These are phyloP conservation scores for Raffaelea ambrosiae DNA, from an alignment of 2,329 filamentous ascomycete genomes.

Conservation along the genomic window DNA sequence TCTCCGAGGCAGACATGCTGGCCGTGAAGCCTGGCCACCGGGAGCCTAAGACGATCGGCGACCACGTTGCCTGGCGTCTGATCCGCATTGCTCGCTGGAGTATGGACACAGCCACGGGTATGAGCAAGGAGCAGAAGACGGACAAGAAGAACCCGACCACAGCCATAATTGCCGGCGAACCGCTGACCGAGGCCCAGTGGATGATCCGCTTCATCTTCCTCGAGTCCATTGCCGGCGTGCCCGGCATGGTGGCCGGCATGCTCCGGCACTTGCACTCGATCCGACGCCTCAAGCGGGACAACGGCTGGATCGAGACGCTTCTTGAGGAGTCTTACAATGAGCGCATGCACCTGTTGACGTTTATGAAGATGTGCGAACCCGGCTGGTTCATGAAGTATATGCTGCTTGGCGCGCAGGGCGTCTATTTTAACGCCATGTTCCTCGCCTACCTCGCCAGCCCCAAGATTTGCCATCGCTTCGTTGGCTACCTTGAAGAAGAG, in stretches of 20 bases:
- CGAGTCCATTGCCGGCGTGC: conserved; percentile 88
- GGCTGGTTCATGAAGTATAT: conserved; percentile 80
- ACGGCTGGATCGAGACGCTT: conserved; percentile 92
- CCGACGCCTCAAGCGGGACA: conserved; percentile 79
- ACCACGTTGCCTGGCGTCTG: conserved; percentile 68
- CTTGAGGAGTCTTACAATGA: conserved; percentile 90
- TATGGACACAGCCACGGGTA: conserved; percentile 73
- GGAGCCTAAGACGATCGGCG: conserved; percentile 60
- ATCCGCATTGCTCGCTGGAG: conserved; percentile 69
- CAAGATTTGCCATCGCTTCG: conserved; percentile 85
- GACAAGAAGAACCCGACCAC: conserved; percentile 50
- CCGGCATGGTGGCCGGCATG: conserved; percentile 96
- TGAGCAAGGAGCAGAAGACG: conserved; percentile 61
- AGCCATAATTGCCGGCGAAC: conserved; percentile 41
- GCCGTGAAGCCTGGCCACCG: conserved; percentile 69
- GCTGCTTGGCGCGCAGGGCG: conserved; percentile 86
- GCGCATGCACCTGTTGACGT: conserved; percentile 82
- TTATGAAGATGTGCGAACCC: conserved; percentile 73
- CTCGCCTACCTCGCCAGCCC: conserved; percentile 79
- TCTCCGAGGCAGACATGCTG: conserved; percentile 72
- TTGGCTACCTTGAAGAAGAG: conserved; percentile 95
- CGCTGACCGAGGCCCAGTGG: conserved; percentile 80
- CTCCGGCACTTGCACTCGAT: conserved; percentile 79
- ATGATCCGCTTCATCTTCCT: conserved; percentile 85
- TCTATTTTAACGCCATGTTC: conserved; percentile 96